Percentiles rank a stretch among this genome's conserved stretches.
phyloP scores from a whole-genome alignment of 805 yeast species.

The Cyberlindnera mrakii region DNA sequence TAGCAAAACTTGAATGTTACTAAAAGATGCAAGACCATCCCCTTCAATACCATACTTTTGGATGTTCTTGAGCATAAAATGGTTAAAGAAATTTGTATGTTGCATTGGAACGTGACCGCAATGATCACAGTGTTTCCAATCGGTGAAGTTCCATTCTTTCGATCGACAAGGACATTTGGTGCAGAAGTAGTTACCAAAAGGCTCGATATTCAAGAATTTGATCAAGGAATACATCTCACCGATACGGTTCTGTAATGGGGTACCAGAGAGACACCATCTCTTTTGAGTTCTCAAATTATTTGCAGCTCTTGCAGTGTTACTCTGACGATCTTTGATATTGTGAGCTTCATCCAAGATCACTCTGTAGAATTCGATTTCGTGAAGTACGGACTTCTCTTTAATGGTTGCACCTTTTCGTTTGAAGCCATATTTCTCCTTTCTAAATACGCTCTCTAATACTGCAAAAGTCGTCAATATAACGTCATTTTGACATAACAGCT shows the following conservation, averaged over 20 bases:
- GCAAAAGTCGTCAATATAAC: conserved; percentile 90
- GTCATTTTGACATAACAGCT: conserved; percentile 58
- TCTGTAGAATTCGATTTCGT: conserved; percentile 69
- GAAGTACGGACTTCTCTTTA: conserved; percentile 72
- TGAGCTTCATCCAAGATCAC: conserved; percentile 96
- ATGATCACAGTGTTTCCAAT: conserved; percentile 73
- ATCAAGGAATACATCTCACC: conserved; percentile 94
- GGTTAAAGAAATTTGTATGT: conserved; percentile 93
- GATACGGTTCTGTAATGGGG: conserved; percentile 92
- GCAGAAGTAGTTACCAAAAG: conserved; percentile 87
- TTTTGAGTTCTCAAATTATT: conserved; percentile 64
- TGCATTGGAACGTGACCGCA: conserved; percentile 94
- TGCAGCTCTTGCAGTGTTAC: conserved; percentile 92
- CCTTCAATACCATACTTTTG: conserved; percentile 80
- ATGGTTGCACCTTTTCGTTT: conserved; percentile 63
- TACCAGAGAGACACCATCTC: conserved; percentile 91
- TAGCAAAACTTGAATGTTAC: conserved; percentile 66
- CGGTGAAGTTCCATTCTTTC: conserved; percentile 77
- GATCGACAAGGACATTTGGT: conserved; percentile 87
- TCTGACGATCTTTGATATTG: conserved; percentile 90
- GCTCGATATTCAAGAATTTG: conserved; percentile 75
- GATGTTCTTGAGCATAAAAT: conserved; percentile 90
- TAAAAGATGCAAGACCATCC: conserved; percentile 74
- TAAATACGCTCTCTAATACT: conserved; percentile 77
- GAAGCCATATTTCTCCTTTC: conserved; percentile 82